phyloP scores from a whole-genome alignment of 2,329 filamentous ascomycete genomes.

The Aspergillus sclerotialis region DNA sequence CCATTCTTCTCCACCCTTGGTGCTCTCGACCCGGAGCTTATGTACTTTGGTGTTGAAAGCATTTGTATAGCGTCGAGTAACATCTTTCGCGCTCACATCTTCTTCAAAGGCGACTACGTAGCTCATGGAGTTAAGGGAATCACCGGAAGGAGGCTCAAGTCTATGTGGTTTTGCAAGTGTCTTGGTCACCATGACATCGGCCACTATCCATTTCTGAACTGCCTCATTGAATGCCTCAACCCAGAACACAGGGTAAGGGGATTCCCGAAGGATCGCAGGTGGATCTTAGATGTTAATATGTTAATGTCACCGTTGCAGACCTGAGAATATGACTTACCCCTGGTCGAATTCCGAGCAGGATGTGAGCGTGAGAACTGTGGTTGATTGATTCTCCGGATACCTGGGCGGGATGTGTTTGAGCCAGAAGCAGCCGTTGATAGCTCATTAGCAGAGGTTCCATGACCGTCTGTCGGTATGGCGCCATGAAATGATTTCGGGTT shows the following conservation, averaged over 20 bases:
- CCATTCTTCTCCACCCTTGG: constrained; percentile 51
- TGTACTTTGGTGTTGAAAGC: constrained; percentile 86
- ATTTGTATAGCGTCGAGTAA: constrained; percentile 81
- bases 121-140: constrained; percentile 66
- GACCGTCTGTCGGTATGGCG: constrained; percentile 29
- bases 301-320: constrained; percentile 1
- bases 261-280: constrained; percentile 54
- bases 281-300: constrained; percentile 23
- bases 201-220: constrained; percentile 83
- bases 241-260: constrained; percentile 82
- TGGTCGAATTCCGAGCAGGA: constrained; percentile 9
- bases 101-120: constrained; percentile 84
- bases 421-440: constrained; percentile 7
- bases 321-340: constrained; percentile 12
- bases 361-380: constrained; percentile 25
- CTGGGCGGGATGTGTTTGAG: constrained; percentile 10
- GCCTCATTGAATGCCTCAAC: constrained; percentile 82
- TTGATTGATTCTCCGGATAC: constrained; percentile 27
- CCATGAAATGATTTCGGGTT: constrained; percentile 33
- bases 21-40: constrained; percentile 68
- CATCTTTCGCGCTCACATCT: constrained; percentile 70
- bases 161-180: constrained; percentile 68
- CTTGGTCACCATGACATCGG: constrained; percentile 76
- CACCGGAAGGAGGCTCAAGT: constrained; percentile 76
- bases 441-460: constrained; percentile 24